Percentiles rank a stretch among this genome's conserved stretches.
Conservation (phyloP, 2,329 filamentous ascomycete species). For the Fusarium temperatum region DNA sequence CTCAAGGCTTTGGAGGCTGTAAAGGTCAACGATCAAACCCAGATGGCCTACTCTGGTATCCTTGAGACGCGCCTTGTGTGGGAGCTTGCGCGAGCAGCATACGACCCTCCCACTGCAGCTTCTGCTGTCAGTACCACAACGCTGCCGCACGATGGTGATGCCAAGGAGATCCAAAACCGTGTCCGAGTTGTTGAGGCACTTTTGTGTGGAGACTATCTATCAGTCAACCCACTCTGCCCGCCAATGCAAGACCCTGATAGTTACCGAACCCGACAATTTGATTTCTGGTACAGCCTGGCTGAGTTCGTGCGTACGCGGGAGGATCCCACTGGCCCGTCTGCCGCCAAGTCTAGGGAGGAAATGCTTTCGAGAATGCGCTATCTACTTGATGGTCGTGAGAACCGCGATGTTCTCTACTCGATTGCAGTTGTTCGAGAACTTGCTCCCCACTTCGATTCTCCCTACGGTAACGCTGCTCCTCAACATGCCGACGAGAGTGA, state of each 20-base stretch:
- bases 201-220: constrained; percentile 74
- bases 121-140: constrained; percentile 42
- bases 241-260: constrained; percentile 62
- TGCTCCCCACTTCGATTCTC: constrained; percentile 70
- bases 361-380: constrained; percentile 72
- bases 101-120: constrained; percentile 49
- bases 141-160: constrained; percentile 65
- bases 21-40: constrained; percentile 58
- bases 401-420: constrained; percentile 89
- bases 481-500: constrained; percentile 73
- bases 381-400: constrained; percentile 82
- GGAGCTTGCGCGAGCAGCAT: constrained; percentile 63
- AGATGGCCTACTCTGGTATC: constrained; percentile 62
- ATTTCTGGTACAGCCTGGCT: constrained; percentile 85
- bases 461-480: constrained; percentile 64
- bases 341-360: constrained; percentile 67
- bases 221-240: constrained; percentile 63
- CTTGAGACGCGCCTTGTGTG: constrained; percentile 69
- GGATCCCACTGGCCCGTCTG: constrained; percentile 56
- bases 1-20: constrained; percentile 63
- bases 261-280: constrained; percentile 69
- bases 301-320: constrained; percentile 70
- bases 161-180: constrained; percentile 72
- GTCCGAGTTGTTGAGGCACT: constrained; percentile 80
- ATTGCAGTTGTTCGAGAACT: constrained; percentile 83